Base-by-base conservation (phyloP, 2,329 filamentous ascomycete species). In the Xenosphaeropsis pyriputrescens region DNA sequence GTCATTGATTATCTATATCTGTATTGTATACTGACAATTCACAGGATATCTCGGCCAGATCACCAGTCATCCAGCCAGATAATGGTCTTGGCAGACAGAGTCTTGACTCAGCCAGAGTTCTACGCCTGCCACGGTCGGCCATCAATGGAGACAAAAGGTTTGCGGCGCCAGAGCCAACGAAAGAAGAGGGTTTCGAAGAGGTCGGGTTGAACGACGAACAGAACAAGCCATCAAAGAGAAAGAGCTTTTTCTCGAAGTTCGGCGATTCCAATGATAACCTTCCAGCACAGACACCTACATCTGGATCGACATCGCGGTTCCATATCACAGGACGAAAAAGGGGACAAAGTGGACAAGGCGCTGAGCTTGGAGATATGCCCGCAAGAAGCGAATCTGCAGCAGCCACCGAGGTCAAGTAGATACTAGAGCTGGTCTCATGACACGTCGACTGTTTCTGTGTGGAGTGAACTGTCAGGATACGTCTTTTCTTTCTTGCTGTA, bases 31-130 rank as follows among this genome's bases (percentile, higher is more conserved):
- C 40, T 47, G 22, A 44, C 43, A 8, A n/a, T 40, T 29, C 41
- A 41, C 51, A 93, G 88, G 88, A 96, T 55, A 93, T 96, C 43
- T 88, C 81, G 36, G 89, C 88, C 30, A 78, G 79, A 45, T 91
- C 85, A 30, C 89, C 86, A 7, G 63, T 95, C 39, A 57, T 69
- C 36, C 62, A 67, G 41, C 57, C 68, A 43, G 74, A 82, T 38
- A 59, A 67, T 39, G 54, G 62, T 61, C 49, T 68, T 60, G 71
- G 75, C 14, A 79, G 88, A 39, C 79, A 84, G 47, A 91, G 83
- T 39, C 72, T 93, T 45, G 86, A 95, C 56, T 85, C 84, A 6
- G 70, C 77, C 34, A 70, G 75, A 45, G 69, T 72, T 54, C 65
- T 70, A 40, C 69, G 78, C 41, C 63, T 74, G 32, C 73, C 76